phyloP scores from a whole-genome alignment of 345 rosid species.

The Balakata baccata region DNA sequence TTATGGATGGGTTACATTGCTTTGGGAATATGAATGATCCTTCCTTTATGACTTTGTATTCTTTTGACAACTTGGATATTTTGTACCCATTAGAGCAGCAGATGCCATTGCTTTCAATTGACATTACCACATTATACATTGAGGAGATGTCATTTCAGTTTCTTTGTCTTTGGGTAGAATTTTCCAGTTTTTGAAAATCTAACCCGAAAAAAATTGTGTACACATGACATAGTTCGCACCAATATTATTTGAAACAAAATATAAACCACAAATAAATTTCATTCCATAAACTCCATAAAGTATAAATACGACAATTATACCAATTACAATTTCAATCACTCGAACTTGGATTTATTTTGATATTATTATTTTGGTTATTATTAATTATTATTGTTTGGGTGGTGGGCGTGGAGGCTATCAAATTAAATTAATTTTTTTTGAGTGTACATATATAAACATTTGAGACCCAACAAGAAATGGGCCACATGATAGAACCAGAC shows the following conservation, averaged over 20 bases:
- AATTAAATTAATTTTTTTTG: no score
- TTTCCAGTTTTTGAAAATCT: not conserved
- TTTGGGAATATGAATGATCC: slow-evolving; percentile 24
- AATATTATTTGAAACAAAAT: no score
- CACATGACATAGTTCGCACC: no score
- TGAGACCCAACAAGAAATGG: not conserved
- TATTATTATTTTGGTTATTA: no score
- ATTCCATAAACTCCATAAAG: no score
- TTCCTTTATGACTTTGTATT: slow-evolving; percentile 2
- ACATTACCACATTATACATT: not conserved
- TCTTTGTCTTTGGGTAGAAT: not conserved
- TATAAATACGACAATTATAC: no score
- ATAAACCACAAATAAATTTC: no score
- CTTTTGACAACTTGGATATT: not conserved
- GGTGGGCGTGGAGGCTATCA: no score
- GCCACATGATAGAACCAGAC: slow-evolving; percentile 19
- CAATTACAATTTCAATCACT: no score
- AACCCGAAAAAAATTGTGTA: no score
- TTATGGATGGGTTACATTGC: slow-evolving; percentile 21
- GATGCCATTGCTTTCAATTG: slow-evolving; percentile 22
- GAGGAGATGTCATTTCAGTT: not conserved
- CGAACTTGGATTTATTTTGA: no score
- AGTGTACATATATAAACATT: not conserved
- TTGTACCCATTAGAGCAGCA: slow-evolving; percentile 12
- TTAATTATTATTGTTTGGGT: no score